These are phyloP conservation scores for Globisporangium sylvaticum DNA, from an alignment of 352 stramenopile genomes.

Conservation along the genomic window DNA sequence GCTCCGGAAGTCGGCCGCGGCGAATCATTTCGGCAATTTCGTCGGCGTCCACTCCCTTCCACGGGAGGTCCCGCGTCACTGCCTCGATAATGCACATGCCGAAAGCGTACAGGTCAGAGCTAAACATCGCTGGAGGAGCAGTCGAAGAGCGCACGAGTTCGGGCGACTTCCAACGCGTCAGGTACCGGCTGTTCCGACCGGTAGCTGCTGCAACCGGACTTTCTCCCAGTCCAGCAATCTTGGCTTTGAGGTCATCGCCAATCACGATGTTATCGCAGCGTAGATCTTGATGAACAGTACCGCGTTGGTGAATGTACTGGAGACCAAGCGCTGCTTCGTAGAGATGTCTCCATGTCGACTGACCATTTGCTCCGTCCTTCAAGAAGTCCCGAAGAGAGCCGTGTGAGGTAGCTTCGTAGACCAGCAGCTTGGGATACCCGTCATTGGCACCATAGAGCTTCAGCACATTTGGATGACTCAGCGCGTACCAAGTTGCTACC, in stretches of 20 bases:
- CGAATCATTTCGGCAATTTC: slow-evolving; percentile 1
- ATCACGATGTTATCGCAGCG: slow-evolving; percentile 7
- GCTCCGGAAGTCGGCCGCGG: neutral
- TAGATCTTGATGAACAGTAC: slow-evolving; percentile 19
- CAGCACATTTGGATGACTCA: slow-evolving; percentile 4
- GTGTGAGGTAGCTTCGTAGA: neutral
- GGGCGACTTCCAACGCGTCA: slow-evolving; percentile 3
- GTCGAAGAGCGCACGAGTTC: slow-evolving; percentile 6
- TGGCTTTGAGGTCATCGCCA: slow-evolving; percentile 10
- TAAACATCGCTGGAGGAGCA: too few species aligned
- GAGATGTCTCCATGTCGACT: slow-evolving; percentile 13
- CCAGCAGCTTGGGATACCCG: neutral
- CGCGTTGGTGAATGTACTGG: slow-evolving; percentile 25
- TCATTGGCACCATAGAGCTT: slow-evolving; percentile 3
- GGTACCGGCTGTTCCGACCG: slow-evolving; percentile 2
- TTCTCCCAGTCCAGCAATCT: slow-evolving; percentile 10
- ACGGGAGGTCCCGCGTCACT: neutral
- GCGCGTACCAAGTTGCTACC: neutral
- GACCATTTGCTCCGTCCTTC: neutral
- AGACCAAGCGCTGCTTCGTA: slow-evolving; percentile 28
- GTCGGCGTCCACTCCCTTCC: neutral
- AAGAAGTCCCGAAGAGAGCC: neutral
- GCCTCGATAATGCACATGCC: slow-evolving; percentile 16
- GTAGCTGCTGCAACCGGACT: slow-evolving; percentile 10
- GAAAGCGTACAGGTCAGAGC: slow-evolving; percentile 24